These are phyloP conservation scores for Tylopilus sp. DNA, from an alignment of 1,284 basidiomycete species.

Conservation along the genomic window DNA sequence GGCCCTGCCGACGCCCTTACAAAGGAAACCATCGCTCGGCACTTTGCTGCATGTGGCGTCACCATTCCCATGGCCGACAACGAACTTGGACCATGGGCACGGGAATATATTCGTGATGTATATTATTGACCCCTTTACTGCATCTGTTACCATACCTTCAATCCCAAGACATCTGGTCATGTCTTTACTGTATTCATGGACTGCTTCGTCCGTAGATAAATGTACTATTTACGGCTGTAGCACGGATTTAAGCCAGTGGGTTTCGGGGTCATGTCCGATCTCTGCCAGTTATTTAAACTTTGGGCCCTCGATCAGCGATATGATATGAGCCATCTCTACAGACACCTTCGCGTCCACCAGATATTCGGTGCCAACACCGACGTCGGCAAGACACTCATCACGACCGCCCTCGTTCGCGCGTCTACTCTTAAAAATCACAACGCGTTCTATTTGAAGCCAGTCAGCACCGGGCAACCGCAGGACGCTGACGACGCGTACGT, in stretches of 20 bases:
- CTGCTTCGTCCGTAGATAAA: conserved; percentile 1
- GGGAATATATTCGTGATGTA: conserved; percentile 34
- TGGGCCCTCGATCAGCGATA: neutral
- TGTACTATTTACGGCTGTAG: conserved; percentile 17
- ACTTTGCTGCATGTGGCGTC: conserved; percentile 43
- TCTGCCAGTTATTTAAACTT: neutral
- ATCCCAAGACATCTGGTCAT: conserved; percentile 29
- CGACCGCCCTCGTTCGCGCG: conserved; percentile 78
- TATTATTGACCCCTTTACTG: conserved; percentile 21
- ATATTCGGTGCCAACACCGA: conserved; percentile 91
- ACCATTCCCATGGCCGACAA: conserved; percentile 35
- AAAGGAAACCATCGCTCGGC: conserved; percentile 35
- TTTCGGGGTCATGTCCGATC: neutral
- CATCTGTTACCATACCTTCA: conserved; percentile 12
- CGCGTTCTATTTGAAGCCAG: conserved; percentile 87
- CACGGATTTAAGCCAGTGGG: conserved; percentile 19
- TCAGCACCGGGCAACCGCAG: conserved; percentile 80
- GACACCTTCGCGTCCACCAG: conserved; percentile 81
- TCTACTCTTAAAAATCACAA: conserved; percentile 53
- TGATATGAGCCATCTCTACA: conserved; percentile 54
- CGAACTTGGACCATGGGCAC: conserved; percentile 45
- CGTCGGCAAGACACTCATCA: conserved; percentile 90
- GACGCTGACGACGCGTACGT: conserved; percentile 82
- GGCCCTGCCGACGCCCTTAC: conserved; percentile 27
- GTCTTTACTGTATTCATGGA: conserved; percentile 22